Evolutionary conservation across 2,329 filamentous ascomycete genomes (phyloP).

Genomic region (Ophiostoma quercus): DNA sequence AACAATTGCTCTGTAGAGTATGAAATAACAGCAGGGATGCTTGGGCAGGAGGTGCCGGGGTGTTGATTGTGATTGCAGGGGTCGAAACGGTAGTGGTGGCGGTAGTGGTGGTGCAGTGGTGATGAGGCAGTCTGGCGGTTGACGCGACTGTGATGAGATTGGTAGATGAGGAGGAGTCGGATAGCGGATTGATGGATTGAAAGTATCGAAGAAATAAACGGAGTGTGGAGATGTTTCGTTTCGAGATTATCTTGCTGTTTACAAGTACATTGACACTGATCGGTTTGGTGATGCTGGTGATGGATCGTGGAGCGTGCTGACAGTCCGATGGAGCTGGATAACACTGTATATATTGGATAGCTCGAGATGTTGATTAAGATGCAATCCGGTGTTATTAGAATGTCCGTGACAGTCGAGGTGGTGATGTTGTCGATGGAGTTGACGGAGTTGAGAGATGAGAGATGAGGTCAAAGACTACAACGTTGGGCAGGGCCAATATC

Average conservation of each 20-base stretch:
- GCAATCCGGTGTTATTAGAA: too few species aligned
- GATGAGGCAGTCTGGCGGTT: not conserved
- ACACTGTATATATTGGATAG: too few species aligned
- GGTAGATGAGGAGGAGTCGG: not conserved
- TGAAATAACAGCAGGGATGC: conserved; percentile 12
- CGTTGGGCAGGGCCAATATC: not conserved
- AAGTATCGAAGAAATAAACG: not conserved
- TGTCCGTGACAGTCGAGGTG: too few species aligned
- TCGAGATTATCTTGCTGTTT: not conserved
- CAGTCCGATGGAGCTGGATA: too few species aligned
- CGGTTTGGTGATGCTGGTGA: not conserved
- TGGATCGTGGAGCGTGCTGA: not conserved
- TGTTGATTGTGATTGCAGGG: not conserved
- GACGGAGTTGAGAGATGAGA: too few species aligned
- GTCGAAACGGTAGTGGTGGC: not conserved
- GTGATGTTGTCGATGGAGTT: too few species aligned
- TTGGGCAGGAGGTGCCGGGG: conserved; percentile 11
- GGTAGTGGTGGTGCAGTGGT: not conserved
- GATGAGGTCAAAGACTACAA: not conserved
- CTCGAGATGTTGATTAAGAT: too few species aligned
- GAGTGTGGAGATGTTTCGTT: not conserved
- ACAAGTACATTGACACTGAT: not conserved
- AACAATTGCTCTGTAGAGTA: not conserved
- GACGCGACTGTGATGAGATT: conserved; percentile 6
- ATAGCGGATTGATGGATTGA: not conserved